Conservation (phyloP, 2,329 filamentous ascomycete genomes). For the Diaporthe batatas region DNA sequence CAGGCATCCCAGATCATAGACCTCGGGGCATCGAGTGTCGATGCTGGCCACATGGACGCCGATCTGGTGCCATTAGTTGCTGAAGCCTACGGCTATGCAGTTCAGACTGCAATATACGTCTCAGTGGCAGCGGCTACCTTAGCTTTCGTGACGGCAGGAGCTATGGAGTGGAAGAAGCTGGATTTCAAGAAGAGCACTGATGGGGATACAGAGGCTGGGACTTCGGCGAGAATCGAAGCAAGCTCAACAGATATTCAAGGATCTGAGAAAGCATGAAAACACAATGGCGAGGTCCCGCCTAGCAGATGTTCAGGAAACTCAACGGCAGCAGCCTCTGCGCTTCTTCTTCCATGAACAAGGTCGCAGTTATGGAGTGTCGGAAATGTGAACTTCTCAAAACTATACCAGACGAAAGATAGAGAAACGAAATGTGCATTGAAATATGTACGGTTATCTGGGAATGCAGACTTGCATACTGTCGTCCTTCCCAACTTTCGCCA, state of each 20-base stretch:
- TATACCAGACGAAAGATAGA: not conserved
- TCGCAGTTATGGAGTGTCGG: too few species aligned
- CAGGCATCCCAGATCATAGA: not conserved
- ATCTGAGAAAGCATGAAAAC: not conserved
- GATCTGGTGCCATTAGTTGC: not conserved
- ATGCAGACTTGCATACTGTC: not conserved
- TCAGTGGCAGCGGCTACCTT: not conserved
- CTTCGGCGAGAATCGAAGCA: too few species aligned
- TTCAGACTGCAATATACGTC: conserved; percentile 6
- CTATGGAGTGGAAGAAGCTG: conserved; percentile 28
- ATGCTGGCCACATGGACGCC: conserved; percentile 1
- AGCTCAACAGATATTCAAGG: not conserved
- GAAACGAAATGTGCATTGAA: not conserved
- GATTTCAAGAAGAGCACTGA: not conserved
- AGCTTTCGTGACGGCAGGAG: not conserved
- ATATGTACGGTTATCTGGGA: not conserved
- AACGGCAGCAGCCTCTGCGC: not conserved
- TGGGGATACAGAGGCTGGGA: not conserved
- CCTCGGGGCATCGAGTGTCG: conserved; percentile 4
- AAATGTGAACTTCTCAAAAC: not conserved
- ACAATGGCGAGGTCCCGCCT: not conserved
- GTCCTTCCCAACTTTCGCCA: not conserved
- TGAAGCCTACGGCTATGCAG: not conserved
- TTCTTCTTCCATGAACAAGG: not conserved
- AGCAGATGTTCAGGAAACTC: not conserved